Base-by-base conservation (phyloP, 306 rosid species). In the Cicer pinnatifidum region DNA sequence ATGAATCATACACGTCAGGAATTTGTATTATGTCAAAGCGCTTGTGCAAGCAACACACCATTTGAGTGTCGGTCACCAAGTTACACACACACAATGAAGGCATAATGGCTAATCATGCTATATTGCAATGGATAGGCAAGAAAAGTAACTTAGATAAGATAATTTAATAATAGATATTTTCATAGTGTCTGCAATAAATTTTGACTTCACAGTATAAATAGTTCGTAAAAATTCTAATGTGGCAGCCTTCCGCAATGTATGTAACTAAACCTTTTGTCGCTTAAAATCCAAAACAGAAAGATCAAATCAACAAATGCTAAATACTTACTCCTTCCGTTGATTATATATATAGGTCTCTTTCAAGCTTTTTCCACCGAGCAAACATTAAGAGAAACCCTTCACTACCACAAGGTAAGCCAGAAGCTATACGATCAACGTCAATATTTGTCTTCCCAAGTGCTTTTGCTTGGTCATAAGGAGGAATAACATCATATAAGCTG, bases 1-100 rank as follows among this genome's bases (percentile, higher is more conserved):
- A 91, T 7, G 98, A 93, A 76, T 93, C 98, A 77, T 93, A 91
- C 50, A 91, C 94, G 80, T 91, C 97, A 5, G 98, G 98, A 83
- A 93, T 93, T 82, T 89, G 98, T 28, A 96, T 86, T 78, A 93
- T 78, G 83, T 91, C 98, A 75, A 83, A 93, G 72, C 98, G 91
- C 73, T 96, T 93, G 91, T 86, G 90, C 82, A 90, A 81, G 71
- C 11, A 80, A 87, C 63, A 71, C 71, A 75, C 41, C 58, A 47
- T 61, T 60, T 82, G 62, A 41, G 58, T 28, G 45, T 58, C 47
- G 47, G 13, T 17, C 63, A 66, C 33, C 80, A 58, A 6, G 38
- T 40, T 11, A 38, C 73, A 11, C 38, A 67, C 43, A 53, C 12
- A 38, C 0, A 54, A 56, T 16, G 39, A 17, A 69, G 72, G 12